phyloP scores from a whole-genome alignment of 768 basidiomycete genomes.

The Leccinum boreale region DNA sequence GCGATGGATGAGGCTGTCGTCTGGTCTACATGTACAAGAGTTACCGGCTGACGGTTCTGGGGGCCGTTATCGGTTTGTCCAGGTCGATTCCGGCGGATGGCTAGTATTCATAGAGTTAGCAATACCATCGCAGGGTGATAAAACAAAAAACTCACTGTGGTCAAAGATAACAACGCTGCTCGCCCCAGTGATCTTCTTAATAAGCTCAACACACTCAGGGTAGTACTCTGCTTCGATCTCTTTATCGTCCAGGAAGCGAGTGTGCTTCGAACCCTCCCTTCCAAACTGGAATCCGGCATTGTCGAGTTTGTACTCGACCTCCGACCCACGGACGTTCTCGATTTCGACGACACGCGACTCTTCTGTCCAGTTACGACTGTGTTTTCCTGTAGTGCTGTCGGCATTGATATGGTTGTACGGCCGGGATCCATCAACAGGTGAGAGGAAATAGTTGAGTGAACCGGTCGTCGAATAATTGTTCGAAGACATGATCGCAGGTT shows the following conservation, averaged over 20 bases:
- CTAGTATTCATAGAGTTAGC: slow-evolving; percentile 20
- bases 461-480: slow-evolving; percentile 16
- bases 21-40: slow-evolving; percentile 45
- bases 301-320: slow-evolving; percentile 31
- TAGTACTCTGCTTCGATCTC: slow-evolving; percentile 39
- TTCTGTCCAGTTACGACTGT: slow-evolving; percentile 21
- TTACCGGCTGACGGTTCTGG: slow-evolving; percentile 42
- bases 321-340: slow-evolving; percentile 35
- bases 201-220: slow-evolving; percentile 35
- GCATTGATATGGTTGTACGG: slow-evolving; percentile 16
- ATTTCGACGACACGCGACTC: slow-evolving; percentile 18
- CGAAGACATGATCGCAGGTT: slow-evolving; percentile 7
- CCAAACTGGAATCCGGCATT: slow-evolving; percentile 36
- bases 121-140: not conserved
- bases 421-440: slow-evolving; percentile 19
- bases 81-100: slow-evolving; percentile 41
- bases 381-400: slow-evolving; percentile 12
- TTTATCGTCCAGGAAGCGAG: slow-evolving; percentile 33
- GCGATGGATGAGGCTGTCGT: slow-evolving; percentile 35
- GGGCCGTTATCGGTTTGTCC: slow-evolving; percentile 35
- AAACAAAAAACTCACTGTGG: slow-evolving; percentile 29
- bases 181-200: slow-evolving; percentile 40
- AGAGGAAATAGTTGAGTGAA: slow-evolving; percentile 16
- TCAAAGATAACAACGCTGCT: slow-evolving; percentile 39
- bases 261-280: slow-evolving; percentile 22